phyloP scores from a whole-genome alignment of 164 flowering plant genomes.

The Stephania japonica region DNA sequence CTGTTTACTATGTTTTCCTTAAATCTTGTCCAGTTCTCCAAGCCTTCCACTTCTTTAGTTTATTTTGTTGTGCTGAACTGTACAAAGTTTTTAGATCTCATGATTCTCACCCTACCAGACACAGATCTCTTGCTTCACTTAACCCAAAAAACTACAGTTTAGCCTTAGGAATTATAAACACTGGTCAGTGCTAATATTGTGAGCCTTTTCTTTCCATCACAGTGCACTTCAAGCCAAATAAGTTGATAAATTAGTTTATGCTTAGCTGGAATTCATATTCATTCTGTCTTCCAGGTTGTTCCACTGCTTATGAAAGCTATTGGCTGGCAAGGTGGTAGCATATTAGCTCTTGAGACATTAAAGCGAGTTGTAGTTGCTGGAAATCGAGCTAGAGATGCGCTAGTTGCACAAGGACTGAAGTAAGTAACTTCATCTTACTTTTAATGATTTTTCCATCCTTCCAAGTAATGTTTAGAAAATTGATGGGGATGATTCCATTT shows the following conservation, averaged over 20 bases:
- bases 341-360: conserved; percentile 93
- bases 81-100: neutral
- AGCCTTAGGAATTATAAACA: neutral
- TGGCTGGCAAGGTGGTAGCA: conserved; percentile 99
- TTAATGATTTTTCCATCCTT: neutral
- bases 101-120: too few relatives aligned
- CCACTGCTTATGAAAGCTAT: conserved; percentile 99
- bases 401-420: conserved; percentile 99
- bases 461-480: too few relatives aligned
- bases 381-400: conserved; percentile 97
- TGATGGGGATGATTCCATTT: too few relatives aligned
- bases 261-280: neutral
- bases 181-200: neutral
- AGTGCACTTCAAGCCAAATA: conserved; percentile 1
- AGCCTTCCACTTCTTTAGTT: neutral
- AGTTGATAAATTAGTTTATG: neutral
- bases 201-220: neutral
- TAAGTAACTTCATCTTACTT: conserved; percentile 26
- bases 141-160: too few relatives aligned
- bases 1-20: too few relatives aligned
- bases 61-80: neutral
- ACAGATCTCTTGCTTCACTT: too few relatives aligned
- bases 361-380: conserved; percentile 99
- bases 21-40: neutral
- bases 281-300: conserved; percentile 63